phyloP scores from a whole-genome alignment of 2,329 filamentous ascomycete genomes.

The Ophiostoma pallidulum region DNA sequence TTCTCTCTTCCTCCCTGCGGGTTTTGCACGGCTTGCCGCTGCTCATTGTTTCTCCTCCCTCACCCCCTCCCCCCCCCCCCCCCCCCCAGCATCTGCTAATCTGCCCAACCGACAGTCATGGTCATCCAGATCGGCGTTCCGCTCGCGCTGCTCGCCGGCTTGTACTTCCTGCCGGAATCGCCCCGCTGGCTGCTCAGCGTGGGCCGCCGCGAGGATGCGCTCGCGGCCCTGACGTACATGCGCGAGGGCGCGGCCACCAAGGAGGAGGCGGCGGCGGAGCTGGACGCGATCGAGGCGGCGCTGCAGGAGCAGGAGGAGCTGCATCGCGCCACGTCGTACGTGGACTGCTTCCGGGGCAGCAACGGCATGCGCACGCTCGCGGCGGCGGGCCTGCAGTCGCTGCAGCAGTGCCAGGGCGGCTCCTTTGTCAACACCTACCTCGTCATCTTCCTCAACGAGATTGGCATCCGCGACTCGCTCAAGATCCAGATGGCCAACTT shows the following conservation, averaged over 20 bases:
- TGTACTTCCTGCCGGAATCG: constrained; percentile 2
- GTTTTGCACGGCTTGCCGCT: too few species aligned
- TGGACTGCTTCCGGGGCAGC: constrained; percentile 1
- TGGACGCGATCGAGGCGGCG: background rate
- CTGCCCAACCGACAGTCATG: too few species aligned
- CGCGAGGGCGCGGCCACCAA: constrained; percentile 1
- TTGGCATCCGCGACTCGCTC: background rate
- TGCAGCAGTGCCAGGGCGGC: background rate
- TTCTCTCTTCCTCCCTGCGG: too few species aligned
- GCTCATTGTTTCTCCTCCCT: too few species aligned
- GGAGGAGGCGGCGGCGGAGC: background rate
- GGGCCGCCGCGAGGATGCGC: background rate
- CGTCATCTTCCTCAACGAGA: background rate
- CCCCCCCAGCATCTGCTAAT: too few species aligned
- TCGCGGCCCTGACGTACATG: background rate
- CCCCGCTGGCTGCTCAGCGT: constrained; percentile 2
- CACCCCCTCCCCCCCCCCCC: too few species aligned
- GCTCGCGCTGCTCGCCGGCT: background rate
- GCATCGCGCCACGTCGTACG: background rate
- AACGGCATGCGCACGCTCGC: background rate
- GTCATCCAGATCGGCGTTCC: constrained; percentile 2
- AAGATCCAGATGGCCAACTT: background rate
- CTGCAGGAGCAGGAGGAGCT: background rate
- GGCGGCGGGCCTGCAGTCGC: background rate
- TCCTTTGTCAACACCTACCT: background rate